Percentiles rank a stretch among this genome's conserved stretches.
phyloP scores from a whole-genome alignment of 1,139 yeast species.

The Pichia sp. region DNA sequence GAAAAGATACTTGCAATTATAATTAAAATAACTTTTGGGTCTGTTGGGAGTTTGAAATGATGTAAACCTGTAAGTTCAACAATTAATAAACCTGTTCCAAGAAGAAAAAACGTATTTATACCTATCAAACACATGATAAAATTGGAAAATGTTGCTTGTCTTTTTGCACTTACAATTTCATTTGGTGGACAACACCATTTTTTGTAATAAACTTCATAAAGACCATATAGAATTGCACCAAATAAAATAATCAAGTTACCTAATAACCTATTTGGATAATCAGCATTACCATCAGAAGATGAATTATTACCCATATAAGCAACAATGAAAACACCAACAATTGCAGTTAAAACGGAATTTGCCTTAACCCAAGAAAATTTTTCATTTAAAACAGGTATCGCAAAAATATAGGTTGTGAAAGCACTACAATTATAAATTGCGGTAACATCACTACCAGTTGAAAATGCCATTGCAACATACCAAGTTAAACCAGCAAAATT shows the following conservation, averaged over 20 bases:
- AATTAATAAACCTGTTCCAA: slow-evolving; percentile 46
- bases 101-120: slow-evolving; percentile 42
- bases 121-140: slow-evolving; percentile 57
- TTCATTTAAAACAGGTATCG: slow-evolving; percentile 68
- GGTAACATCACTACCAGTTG: slow-evolving; percentile 81
- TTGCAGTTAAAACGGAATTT: slow-evolving; percentile 63
- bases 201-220: slow-evolving; percentile 81
- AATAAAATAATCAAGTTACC: slow-evolving; percentile 68
- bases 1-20: slow-evolving; percentile 48
- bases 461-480: slow-evolving; percentile 77
- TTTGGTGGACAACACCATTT: slow-evolving; percentile 68
- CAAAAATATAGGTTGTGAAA: slow-evolving; percentile 80
- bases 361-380: slow-evolving; percentile 59
- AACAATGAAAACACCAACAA: slow-evolving; percentile 70
- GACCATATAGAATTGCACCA: slow-evolving; percentile 82
- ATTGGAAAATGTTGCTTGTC: slow-evolving; percentile 54
- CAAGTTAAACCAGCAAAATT: slow-evolving; percentile 78
- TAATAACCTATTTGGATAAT: slow-evolving; percentile 54
- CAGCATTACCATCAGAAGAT: slow-evolving; percentile 17
- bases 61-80: slow-evolving; percentile 54
- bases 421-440: slow-evolving; percentile 90
- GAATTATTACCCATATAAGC: slow-evolving; percentile 56
- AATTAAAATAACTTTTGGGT: slow-evolving; percentile 38
- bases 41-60: slow-evolving; percentile 48
- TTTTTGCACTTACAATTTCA: slow-evolving; percentile 46